These are phyloP conservation scores for Excoecaria agallocha DNA, from an alignment of 345 rosid genomes.

Conservation along the genomic window DNA sequence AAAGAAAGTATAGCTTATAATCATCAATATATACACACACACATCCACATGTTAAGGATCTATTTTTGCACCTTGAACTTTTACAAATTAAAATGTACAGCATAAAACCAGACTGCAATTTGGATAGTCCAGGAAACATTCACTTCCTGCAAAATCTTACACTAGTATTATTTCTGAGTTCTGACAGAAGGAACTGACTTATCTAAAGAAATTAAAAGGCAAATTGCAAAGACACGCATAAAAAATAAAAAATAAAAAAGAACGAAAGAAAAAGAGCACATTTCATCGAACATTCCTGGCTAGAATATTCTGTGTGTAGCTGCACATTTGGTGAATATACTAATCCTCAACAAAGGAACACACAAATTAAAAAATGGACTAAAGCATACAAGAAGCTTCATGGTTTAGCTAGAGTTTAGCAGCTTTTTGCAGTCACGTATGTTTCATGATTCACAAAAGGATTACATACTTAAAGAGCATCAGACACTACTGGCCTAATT, in stretches of 20 bases:
- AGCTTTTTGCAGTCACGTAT: not conserved
- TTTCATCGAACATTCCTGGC: too few relatives aligned
- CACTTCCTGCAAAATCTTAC: not conserved
- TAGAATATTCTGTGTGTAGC: not conserved
- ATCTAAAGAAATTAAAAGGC: not conserved
- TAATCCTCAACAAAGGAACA: too few relatives aligned
- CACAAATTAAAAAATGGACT: too few relatives aligned
- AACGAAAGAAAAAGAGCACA: too few relatives aligned
- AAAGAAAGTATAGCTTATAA: not conserved
- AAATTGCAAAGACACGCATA: not conserved
- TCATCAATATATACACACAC: not conserved
- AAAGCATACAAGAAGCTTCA: not conserved
- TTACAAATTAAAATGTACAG: constrained; percentile 4
- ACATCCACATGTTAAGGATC: not conserved
- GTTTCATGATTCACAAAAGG: not conserved
- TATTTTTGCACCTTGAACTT: not conserved
- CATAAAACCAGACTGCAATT: constrained; percentile 6
- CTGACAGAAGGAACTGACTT: too few relatives aligned
- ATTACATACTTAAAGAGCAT: not conserved
- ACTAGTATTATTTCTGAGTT: not conserved
- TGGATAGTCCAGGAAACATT: not conserved
- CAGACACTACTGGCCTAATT: not conserved
- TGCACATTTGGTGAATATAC: not conserved
- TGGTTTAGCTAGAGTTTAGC: not conserved
- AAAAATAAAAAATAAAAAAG: not conserved